Evolutionary conservation across 1,284 basidiomycete genomes (phyloP), one percentile per base, ranked within the genome.

Genomic region (Microbotryum saponariae): DNA sequence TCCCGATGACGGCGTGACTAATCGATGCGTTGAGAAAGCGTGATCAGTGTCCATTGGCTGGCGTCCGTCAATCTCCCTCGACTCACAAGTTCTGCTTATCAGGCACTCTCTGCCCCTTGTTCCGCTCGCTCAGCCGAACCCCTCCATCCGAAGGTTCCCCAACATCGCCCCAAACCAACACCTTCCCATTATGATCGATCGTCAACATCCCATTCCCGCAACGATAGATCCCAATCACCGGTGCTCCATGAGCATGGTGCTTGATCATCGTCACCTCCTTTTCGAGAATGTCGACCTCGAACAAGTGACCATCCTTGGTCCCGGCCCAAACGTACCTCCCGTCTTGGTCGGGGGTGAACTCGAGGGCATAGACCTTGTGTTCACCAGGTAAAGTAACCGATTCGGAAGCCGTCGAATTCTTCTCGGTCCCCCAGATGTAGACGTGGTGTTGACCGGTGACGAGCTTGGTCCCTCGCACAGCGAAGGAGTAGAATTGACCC

Each of bases 261-360:
- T 84, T 86, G 21, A 79, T 77, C 4, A 82, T 82, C 0, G 79
- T 79, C 18, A 90, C 75, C 3, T 71, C 69, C 0, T 85, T 85
- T 1, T 79, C 82, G 54, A 79, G 75, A 33, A 87, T 78, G 71
- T 94, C 89, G 56, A 92, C 69, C 77, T 94, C 91, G 70, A 87
- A 81, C 18, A 96, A 63, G 73, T 87, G 85, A 0, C 92, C 92
- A 33, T 93, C 90, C 76, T 88, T 91, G 47, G 88, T 90, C 1
- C 91, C 92, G 20, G 87, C 77, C 91, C 91, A 94, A 7, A 91
- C 71, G 62, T 82, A 82, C 27, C 80, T 71, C 2, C 77, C 77
- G 54, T 76, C 74, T 51, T 79, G 76, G 25, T 73, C 73, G 0
- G 65, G 54, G 4, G 62, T 70, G 74, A 91, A 89, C 72, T 87